Base-by-base conservation (phyloP, 2,329 filamentous ascomycete species). In the Calonectria pteridis region DNA sequence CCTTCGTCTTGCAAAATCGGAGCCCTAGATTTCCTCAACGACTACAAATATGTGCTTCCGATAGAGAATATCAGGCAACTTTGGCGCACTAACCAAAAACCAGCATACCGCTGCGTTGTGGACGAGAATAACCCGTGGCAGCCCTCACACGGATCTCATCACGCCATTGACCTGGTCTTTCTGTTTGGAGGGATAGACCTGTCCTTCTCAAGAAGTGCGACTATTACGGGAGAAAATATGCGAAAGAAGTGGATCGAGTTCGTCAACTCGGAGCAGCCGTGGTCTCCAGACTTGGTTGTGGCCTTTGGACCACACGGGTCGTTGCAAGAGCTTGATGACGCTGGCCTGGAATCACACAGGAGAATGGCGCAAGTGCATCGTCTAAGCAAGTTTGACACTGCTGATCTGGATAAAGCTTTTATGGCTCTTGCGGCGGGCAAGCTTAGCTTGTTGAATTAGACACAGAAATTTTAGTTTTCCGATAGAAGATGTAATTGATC, bases 41-140 rank as follows among this genome's bases (percentile, higher is more conserved):
- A 85, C 71, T 76, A 77, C 31, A 77, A 79, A 23, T 84, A 82
- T 46, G 78, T 80, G 18, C 69, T 81, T 5, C 83, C 84, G 3
- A 73, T 79, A 4, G 73, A 79, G 23, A 67, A 72, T 9, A 72
- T 84, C 13, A 58, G 66, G 9, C 37, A 73, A 14, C 67, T 65
- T 16, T 81, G 79, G 70, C 71, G 69, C 40, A 35, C 58, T 5
- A 50, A 69, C 1, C 78, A 80, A 9, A 85, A 82, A 43, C 75
- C 69, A 2, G 83, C 82, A 4, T 88, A 84, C 65, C 81, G 81
- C 43, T 88, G 86, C 62, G 76, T 87, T 1, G 74, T 88, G 5
- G 87, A 88, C 71, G 84, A 88, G 72, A 71, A 81, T 0, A 88
- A 88, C 64, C 87, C 87, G 6, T 88, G 85, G 85, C 87, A 88